Base-by-base conservation (phyloP, 495 filamentous ascomycete genomes). In the Eremomyces bilateralis region DNA sequence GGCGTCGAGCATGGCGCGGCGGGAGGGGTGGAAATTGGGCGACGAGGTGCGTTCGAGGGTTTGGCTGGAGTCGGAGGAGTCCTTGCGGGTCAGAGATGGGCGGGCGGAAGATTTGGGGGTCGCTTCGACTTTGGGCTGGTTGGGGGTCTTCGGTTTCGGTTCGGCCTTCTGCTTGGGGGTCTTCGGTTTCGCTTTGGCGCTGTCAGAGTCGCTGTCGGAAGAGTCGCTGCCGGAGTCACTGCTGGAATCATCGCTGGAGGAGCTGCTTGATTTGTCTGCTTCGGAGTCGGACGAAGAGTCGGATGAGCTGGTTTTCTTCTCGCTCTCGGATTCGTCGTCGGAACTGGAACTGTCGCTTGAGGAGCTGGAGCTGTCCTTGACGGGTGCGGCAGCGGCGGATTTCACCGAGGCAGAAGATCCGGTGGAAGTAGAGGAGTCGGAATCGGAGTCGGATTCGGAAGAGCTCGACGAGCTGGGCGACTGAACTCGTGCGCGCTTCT, bases 21-120 rank as follows among this genome's bases (percentile, higher is more conserved):
- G n/a, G 35, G 32, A 21, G 18, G 24, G 33, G 10, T 20, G 33
- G 10, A 18, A 38, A 29, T 29, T 40, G 16, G 38, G 35, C 12
- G 49, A 48, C 13, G 15, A n/a, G n/a, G n/a, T 32, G 25, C 16
- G 32, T 8, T 29, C 28, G 13, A 54, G 36, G 12, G 51, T 54
- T 13, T 37, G 45, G 29, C 49, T 50, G 24, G 50, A 53, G 27
- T 51, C 47, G 31, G 51, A 43, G 25, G 47, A 40, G 31, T 29
- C 30, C 20, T 42, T 48, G 35, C 34, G 34, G n/a, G n/a, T n/a
- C n/a, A n/a, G n/a, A n/a, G n/a, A n/a, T n/a, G n/a, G n/a, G n/a
- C n/a, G n/a, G n/a, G n/a, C n/a, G n/a, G n/a, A n/a, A n/a, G n/a
- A n/a, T n/a, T n/a, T n/a, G n/a, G n/a, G n/a, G n/a, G n/a, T n/a